Percentiles rank a stretch among this genome's conserved stretches.
Conservation (phyloP, 2,329 filamentous ascomycete genomes). For the Pestalotiopsis sp. region DNA sequence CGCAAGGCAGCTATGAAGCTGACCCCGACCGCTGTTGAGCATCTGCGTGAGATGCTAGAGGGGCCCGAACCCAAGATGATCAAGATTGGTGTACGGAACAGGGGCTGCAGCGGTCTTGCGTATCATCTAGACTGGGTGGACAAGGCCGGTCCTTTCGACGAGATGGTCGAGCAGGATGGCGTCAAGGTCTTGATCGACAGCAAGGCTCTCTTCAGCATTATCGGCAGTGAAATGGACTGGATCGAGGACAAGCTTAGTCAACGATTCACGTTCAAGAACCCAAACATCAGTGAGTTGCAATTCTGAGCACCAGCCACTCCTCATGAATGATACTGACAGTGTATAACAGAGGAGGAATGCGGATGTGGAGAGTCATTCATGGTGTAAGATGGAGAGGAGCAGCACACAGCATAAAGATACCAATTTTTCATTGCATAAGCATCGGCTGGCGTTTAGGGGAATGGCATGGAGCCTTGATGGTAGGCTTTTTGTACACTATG, state of each 20-base stretch:
- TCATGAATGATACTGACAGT: conserved; percentile 30
- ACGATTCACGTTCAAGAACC: conserved; percentile 93
- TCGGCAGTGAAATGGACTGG: conserved; percentile 99
- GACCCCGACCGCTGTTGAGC: conserved; percentile 76
- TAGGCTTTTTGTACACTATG: conserved; percentile 2
- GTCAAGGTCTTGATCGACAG: conserved; percentile 96
- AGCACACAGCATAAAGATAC: conserved; percentile 5
- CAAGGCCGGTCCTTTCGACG: conserved; percentile 84
- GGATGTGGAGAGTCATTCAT: conserved; percentile 96
- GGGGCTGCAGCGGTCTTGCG: conserved; percentile 89
- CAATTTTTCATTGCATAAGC: conserved; percentile 13
- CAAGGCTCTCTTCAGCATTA: conserved; percentile 97
- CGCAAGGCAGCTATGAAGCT: conserved; percentile 92
- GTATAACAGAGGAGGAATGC: conserved; percentile 78
- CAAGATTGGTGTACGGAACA: conserved; percentile 89
- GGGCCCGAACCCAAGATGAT: conserved; percentile 92
- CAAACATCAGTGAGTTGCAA: conserved; percentile 86
- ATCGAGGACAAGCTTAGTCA: conserved; percentile 92
- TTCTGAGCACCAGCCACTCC: not conserved
- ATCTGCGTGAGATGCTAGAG: conserved; percentile 76
- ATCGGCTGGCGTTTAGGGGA: conserved; percentile 15
- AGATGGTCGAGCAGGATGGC: conserved; percentile 92
- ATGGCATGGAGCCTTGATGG: conserved; percentile 3
- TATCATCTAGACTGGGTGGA: conserved; percentile 97
- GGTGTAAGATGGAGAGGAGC: conserved; percentile 49